A percentile compares a stretch with the other conserved stretches of the same genome.
These are phyloP conservation scores for Eudorina sp. DNA, from an alignment of 139 green algal species.

Conservation along the genomic window DNA sequence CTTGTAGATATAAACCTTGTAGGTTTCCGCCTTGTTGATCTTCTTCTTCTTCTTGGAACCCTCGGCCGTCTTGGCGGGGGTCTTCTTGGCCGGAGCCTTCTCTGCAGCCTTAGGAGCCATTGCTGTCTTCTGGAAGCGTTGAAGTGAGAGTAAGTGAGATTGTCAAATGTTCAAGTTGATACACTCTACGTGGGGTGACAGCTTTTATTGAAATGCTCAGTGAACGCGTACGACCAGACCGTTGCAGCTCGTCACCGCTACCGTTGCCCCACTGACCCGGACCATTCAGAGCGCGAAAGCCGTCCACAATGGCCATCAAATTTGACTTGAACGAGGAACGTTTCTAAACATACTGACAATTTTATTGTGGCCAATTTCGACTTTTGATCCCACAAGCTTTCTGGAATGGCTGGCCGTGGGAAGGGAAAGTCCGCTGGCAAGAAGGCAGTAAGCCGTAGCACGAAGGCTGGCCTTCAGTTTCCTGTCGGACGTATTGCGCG, in stretches of 20 bases:
- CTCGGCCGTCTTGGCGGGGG: constrained; percentile 47
- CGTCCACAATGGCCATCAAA: too few relatives aligned
- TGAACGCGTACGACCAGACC: too few relatives aligned
- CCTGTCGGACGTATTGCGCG: constrained; percentile 86
- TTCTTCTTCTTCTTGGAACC: constrained; percentile 51
- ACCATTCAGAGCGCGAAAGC: too few relatives aligned
- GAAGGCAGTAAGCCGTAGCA: constrained; percentile 73
- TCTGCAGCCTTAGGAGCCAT: constrained; percentile 49
- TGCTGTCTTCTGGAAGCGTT: background rate
- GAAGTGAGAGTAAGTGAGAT: background rate
- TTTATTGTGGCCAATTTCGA: too few relatives aligned
- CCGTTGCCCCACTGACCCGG: too few relatives aligned
- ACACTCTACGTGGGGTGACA: too few relatives aligned
- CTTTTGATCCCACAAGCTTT: too few relatives aligned
- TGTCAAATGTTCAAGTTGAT: too few relatives aligned
- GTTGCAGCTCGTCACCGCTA: too few relatives aligned
- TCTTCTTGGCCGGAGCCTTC: constrained; percentile 53
- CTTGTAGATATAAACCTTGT: constrained; percentile 99
- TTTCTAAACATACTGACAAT: too few relatives aligned
- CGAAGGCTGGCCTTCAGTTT: constrained; percentile 94
- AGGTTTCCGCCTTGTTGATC: constrained; percentile 81
- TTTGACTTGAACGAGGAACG: too few relatives aligned
- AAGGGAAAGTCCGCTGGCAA: constrained; percentile 30
- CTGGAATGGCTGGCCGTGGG: constrained; percentile 22
- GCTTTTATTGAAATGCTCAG: too few relatives aligned